Evolutionary conservation across 1,284 basidiomycete species (phyloP).

Genomic region (Ganoderma leucocontextum): DNA sequence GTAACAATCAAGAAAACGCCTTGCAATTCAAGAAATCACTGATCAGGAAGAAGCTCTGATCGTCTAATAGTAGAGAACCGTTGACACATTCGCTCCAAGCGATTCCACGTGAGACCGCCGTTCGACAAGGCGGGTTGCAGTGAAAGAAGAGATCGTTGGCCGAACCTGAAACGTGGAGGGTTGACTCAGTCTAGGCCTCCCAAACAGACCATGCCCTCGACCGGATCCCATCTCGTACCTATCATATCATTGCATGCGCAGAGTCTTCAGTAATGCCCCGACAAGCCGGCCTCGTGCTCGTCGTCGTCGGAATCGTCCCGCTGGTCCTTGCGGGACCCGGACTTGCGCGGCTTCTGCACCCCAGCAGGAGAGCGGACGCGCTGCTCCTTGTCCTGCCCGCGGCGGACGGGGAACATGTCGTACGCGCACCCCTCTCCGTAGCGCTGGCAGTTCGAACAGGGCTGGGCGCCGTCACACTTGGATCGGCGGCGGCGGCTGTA

Average conservation of each 20-base stretch:
- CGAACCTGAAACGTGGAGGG: neutral
- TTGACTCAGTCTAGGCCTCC: neutral
- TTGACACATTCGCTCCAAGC: neutral
- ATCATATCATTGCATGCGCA: neutral
- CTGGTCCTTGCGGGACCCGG: slow-evolving; percentile 3
- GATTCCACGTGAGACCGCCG: neutral
- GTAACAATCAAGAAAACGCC: no score
- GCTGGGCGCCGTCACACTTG: slow-evolving; percentile 38
- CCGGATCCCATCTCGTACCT: neutral
- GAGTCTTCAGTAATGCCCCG: neutral
- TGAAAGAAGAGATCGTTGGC: neutral
- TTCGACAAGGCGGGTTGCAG: neutral
- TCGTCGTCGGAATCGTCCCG: slow-evolving; percentile 1
- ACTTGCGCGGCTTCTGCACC: slow-evolving; percentile 13
- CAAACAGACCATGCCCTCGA: neutral
- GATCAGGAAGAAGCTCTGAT: neutral
- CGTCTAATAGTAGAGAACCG: neutral
- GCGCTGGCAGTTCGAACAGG: slow-evolving; percentile 38
- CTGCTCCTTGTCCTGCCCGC: slow-evolving; percentile 31
- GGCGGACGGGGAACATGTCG: slow-evolving; percentile 24
- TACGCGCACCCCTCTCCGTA: slow-evolving; percentile 25
- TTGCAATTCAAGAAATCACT: no score
- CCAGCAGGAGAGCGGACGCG: slow-evolving; percentile 31
- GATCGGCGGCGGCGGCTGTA: slow-evolving; percentile 35
- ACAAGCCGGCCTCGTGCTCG: neutral